A percentile compares a stretch with the other conserved stretches of the same genome.
phyloP scores from a whole-genome alignment of 2,329 filamentous ascomycete species.

The Cordyceps farinosa region DNA sequence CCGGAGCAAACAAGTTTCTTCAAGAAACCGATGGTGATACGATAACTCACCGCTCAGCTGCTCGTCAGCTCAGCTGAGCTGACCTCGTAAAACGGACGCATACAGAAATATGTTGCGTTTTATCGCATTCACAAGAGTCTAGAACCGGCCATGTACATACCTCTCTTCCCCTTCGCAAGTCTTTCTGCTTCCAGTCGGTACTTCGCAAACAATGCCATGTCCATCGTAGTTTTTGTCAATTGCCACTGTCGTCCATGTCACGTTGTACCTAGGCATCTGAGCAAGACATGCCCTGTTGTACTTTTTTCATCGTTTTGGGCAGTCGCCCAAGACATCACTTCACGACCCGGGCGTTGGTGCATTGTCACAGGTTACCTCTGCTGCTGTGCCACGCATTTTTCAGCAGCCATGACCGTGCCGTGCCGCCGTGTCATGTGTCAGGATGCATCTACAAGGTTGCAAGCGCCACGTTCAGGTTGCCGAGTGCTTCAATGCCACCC shows the following conservation, averaged over 20 bases:
- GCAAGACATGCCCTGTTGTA: neutral
- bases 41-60: constrained; percentile 3
- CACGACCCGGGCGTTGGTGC: neutral
- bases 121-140: neutral
- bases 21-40: neutral
- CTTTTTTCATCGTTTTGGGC: neutral
- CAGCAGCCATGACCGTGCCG: neutral
- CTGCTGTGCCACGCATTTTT: neutral
- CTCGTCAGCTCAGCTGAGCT: neutral
- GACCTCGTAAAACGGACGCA: neutral
- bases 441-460: neutral
- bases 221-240: neutral
- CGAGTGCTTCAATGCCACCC: neutral
- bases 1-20: neutral
- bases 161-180: neutral
- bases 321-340: neutral
- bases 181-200: constrained; percentile 10
- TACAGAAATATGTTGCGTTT: neutral
- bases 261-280: constrained; percentile 1
- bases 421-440: neutral
- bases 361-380: neutral
- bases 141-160: neutral
- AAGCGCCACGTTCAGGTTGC: neutral
- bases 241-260: constrained; percentile 2
- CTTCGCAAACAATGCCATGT: constrained; percentile 1